Percentiles rank a stretch among this genome's conserved stretches.
Conservation (phyloP, 2,329 filamentous ascomycete genomes). For the Pseudogymnoascus sp. region DNA sequence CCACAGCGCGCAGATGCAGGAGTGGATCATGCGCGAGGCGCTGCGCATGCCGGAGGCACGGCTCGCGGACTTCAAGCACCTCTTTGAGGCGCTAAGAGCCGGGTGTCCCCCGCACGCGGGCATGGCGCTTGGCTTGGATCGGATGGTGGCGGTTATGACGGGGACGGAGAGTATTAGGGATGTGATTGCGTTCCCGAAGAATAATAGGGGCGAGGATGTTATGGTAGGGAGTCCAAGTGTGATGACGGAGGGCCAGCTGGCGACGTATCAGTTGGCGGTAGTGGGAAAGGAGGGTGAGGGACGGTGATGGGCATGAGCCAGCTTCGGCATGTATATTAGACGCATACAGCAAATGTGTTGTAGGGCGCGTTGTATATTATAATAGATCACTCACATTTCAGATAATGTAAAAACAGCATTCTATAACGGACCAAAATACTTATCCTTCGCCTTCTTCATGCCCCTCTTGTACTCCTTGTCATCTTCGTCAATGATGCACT, state of each 20-base stretch:
- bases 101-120: conserved; percentile 95
- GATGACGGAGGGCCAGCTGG: conserved; percentile 47
- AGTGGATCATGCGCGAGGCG: conserved; percentile 75
- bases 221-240: conserved; percentile 70
- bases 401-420: background rate
- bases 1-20: conserved; percentile 73
- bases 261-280: conserved; percentile 21
- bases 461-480: conserved; percentile 11
- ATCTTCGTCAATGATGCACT: conserved; percentile 11
- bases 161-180: conserved; percentile 73
- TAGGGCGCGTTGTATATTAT: background rate
- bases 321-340: background rate
- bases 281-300: background rate
- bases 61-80: conserved; percentile 73
- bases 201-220: conserved; percentile 76
- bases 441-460: conserved; percentile 10
- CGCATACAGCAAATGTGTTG: background rate
- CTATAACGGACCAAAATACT: conserved; percentile 8
- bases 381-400: conserved; percentile 2
- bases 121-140: conserved; percentile 86
- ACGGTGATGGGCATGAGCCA: background rate
- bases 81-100: conserved; percentile 71
- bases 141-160: conserved; percentile 72
- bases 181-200: conserved; percentile 96
- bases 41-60: conserved; percentile 51